Evolutionary conservation across 176 grass and related monocot species (phyloP), one percentile per base, ranked within the genome.

Genomic region (Oropetium thomaeum): DNA sequence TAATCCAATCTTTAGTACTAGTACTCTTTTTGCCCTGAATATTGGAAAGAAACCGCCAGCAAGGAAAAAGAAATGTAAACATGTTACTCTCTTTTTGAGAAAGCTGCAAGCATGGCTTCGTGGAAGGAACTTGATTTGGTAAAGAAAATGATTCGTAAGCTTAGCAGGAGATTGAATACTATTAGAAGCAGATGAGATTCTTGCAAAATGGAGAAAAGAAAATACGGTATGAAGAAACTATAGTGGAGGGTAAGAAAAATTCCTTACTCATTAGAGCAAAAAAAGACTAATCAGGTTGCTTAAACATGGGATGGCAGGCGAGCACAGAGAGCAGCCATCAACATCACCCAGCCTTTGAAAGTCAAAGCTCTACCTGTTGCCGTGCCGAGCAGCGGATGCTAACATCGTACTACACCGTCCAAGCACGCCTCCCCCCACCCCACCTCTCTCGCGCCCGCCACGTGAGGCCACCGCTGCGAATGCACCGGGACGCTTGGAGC

Each of bases 401-500:
- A 75, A 64, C 59, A 49, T 76, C 59, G 74, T 51, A 75, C 72
- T 44, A 76, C 74, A 32, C 69, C 47, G 47, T 11, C 27, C 29
- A 2, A 41, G 67, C 28, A 19, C 31, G 10, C 12, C 69, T 32
- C 3, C 48, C n/a, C n/a, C n/a, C n/a, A n/a, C n/a, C n/a, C 69
- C 30, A 54, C 68, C 10, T 70, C 43, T 51, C 10, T 11, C 55
- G 73, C 28, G 73, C 28, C 28, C 52, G 71, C 23, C 15, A 74
- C 53, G 73, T 76, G 28, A 62, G 33, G 40, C 41, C 40, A 6
- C 41, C 53, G 7, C 45, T 12, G 5, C 39, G 19, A 43, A 74
- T 29, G 10, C 5, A 10, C 55, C 72, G 60, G 26, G 5, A 13
- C 5, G n/a, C 16, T 5, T 4, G 1, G 0, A 9, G 12, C 0